Percentiles rank a stretch among this genome's conserved stretches.
phyloP scores from a whole-genome alignment of 148 eudicot genomes.

The Vaccinium darrowii region DNA sequence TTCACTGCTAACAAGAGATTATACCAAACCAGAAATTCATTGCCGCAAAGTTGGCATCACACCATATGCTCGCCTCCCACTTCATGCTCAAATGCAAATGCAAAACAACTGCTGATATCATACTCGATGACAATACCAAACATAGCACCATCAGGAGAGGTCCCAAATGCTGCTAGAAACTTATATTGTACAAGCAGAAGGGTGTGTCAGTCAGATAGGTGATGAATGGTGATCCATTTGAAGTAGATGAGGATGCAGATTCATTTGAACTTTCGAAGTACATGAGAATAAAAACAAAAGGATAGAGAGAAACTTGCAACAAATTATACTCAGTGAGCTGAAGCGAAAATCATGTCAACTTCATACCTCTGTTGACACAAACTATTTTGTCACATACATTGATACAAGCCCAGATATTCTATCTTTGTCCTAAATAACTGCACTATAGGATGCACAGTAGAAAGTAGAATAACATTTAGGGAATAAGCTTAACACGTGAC shows the following conservation, averaged over 20 bases:
- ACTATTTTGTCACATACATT: neutral
- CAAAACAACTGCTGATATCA: neutral
- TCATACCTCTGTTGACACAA: neutral
- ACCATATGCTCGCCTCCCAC: neutral
- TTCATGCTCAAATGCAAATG: neutral
- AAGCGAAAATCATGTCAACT: neutral
- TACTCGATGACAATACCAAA: neutral
- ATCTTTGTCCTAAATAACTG: neutral
- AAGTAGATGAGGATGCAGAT: too few relatives aligned
- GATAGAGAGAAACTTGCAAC: neutral
- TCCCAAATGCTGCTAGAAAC: too few relatives aligned
- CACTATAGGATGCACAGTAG: slow-evolving; percentile 15
- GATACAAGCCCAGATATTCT: neutral
- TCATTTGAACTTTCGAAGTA: neutral
- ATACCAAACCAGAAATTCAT: neutral
- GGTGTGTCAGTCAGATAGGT: too few relatives aligned
- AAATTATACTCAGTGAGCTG: neutral
- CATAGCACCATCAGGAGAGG: too few relatives aligned
- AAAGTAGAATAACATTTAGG: slow-evolving; percentile 2
- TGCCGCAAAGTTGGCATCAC: neutral
- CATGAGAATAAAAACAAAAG: neutral
- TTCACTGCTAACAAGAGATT: neutral
- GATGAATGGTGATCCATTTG: too few relatives aligned
- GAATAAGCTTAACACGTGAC: neutral
- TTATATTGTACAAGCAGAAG: too few relatives aligned